Conservation (phyloP, 179 eudicot species). For the Silene vulgaris region DNA sequence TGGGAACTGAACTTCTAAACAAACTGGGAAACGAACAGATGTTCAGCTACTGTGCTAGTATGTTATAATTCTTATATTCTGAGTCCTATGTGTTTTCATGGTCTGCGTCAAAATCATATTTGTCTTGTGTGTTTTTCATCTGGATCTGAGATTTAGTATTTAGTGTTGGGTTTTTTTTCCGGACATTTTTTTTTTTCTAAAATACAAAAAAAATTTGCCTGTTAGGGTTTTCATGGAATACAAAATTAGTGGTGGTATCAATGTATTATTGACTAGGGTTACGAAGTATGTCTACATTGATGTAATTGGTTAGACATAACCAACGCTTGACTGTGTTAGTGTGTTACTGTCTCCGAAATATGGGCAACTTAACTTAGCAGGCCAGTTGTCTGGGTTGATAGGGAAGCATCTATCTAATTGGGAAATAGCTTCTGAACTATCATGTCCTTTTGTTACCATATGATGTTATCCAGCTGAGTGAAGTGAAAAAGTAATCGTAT, state of each 20-base stretch:
- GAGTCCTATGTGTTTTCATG: conserved; percentile 8
- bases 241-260: background rate
- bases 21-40: conserved; percentile 71
- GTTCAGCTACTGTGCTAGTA: conserved; percentile 98
- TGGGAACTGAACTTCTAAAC: conserved; percentile 71
- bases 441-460: background rate
- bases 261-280: background rate
- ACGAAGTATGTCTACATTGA: background rate
- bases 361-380: background rate
- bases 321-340: too few relatives aligned
- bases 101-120: conserved; percentile 18
- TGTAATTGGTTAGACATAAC: background rate
- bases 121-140: conserved; percentile 1
- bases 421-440: background rate
- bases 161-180: background rate
- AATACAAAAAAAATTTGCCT: too few relatives aligned
- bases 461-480: background rate
- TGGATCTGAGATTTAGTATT: background rate
- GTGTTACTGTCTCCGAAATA: background rate
- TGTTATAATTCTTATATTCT: conserved; percentile 27
- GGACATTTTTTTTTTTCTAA: too few relatives aligned
- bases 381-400: background rate
- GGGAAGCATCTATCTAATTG: background rate
- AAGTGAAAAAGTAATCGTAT: background rate
- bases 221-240: background rate